Conservation (phyloP, 176 grass and related monocot species). For the Otatea glauca region DNA sequence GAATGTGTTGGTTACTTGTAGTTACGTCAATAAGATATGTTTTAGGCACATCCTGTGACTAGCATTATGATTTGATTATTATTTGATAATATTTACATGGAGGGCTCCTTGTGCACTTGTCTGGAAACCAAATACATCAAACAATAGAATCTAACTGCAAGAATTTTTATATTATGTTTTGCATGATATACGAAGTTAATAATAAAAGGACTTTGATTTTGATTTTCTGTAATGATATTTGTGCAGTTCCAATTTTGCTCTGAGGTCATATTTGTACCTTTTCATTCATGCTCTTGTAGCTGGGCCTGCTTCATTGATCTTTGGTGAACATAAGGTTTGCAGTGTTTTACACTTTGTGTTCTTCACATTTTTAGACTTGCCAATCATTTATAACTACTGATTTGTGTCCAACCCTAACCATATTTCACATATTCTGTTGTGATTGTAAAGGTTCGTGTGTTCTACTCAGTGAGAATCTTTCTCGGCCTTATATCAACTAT, state of each 20-base stretch:
- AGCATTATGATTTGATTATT: slow-evolving; percentile 9
- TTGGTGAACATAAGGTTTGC: slow-evolving; percentile 80
- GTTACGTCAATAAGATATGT: slow-evolving; percentile 18
- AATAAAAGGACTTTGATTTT: slow-evolving; percentile 26
- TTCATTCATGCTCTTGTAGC: slow-evolving; percentile 86
- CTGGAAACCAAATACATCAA: neutral
- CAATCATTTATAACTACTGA: slow-evolving; percentile 14
- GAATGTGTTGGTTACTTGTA: slow-evolving; percentile 26
- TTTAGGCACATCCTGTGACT: slow-evolving; percentile 1
- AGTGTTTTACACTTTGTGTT: slow-evolving; percentile 27
- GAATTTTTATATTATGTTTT: slow-evolving; percentile 16
- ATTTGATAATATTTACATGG: neutral
- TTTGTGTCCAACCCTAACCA: slow-evolving; percentile 26
- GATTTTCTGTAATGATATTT: slow-evolving; percentile 30
- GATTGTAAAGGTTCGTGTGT: slow-evolving; percentile 73
- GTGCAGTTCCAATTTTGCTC: slow-evolving; percentile 90
- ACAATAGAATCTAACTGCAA: slow-evolving; percentile 4
- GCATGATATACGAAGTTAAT: neutral
- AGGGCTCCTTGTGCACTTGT: neutral
- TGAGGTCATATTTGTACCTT: slow-evolving; percentile 96
- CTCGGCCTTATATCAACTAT: slow-evolving; percentile 92
- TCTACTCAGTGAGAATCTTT: slow-evolving; percentile 94
- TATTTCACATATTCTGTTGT: slow-evolving; percentile 38
- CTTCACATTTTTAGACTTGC: slow-evolving; percentile 25
- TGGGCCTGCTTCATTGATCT: slow-evolving; percentile 83